Conservation (phyloP, 176 grass and related monocot species). For the Chrysopogon serrulatus region DNA sequence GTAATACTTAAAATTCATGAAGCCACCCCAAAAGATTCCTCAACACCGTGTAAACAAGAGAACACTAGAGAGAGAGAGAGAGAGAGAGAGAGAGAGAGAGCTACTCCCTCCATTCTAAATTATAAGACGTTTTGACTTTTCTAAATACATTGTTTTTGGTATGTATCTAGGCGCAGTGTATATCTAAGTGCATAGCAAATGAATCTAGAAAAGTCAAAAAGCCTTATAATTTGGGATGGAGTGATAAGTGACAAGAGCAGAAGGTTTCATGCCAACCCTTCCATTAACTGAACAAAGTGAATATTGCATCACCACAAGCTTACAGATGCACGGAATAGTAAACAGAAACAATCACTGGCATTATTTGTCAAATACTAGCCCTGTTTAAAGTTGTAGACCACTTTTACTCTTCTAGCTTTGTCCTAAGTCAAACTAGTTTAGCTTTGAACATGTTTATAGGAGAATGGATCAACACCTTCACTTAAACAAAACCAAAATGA, state of each 20-base stretch:
- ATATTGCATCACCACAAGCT: not conserved
- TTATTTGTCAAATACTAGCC: not conserved
- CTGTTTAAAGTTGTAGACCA: too few relatives aligned
- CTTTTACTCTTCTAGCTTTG: too few relatives aligned
- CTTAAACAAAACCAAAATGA: not conserved
- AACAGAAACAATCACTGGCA: not conserved
- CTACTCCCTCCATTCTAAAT: too few relatives aligned
- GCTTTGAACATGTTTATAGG: not conserved
- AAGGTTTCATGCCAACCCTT: not conserved
- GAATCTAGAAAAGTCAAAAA: too few relatives aligned
- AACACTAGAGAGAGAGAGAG: too few relatives aligned
- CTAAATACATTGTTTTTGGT: too few relatives aligned
- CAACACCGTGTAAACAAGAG: not conserved
- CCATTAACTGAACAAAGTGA: not conserved
- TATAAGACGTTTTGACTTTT: too few relatives aligned
- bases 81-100: not conserved
- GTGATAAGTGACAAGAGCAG: not conserved
- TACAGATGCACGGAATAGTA: not conserved
- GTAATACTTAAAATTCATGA: not conserved
- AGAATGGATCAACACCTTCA: not conserved
- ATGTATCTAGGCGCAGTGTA: too few relatives aligned
- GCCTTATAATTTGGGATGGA: too few relatives aligned
- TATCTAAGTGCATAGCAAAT: too few relatives aligned
- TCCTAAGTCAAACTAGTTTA: not conserved
- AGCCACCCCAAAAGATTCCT: not conserved